Conservation (phyloP, 1,284 basidiomycete genomes). For the Leccinum huronense region DNA sequence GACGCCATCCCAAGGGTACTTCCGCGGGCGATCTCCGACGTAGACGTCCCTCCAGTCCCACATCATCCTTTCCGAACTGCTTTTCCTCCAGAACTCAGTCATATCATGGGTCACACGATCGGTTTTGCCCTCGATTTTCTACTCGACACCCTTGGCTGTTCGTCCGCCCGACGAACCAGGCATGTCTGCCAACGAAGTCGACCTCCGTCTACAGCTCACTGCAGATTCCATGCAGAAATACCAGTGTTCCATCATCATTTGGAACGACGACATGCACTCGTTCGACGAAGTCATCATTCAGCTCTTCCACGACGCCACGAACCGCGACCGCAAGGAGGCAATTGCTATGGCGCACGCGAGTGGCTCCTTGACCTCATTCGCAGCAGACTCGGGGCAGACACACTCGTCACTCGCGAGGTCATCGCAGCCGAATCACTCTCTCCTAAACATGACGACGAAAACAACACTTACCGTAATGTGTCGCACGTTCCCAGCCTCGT, state of each 20-base stretch:
- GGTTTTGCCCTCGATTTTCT: conserved; percentile 82
- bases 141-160: conserved; percentile 82
- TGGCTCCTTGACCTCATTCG: conserved; percentile 84
- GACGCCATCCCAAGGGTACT: conserved; percentile 38
- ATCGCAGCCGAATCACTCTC: conserved; percentile 72
- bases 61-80: conserved; percentile 56
- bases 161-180: conserved; percentile 81
- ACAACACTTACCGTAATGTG: conserved; percentile 35
- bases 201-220: conserved; percentile 69
- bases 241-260: conserved; percentile 83
- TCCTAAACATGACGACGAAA: conserved; percentile 48
- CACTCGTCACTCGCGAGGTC: conserved; percentile 67
- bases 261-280: conserved; percentile 99
- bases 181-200: conserved; percentile 66
- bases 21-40: conserved; percentile 37
- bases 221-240: conserved; percentile 76
- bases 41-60: conserved; percentile 56
- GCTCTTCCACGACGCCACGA: conserved; percentile 70
- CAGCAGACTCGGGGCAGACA: conserved; percentile 65
- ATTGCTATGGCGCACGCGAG: conserved; percentile 64
- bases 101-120: conserved; percentile 72
- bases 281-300: conserved; percentile 81
- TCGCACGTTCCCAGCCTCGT: conserved; percentile 42
- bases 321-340: conserved; percentile 62
- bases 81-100: conserved; percentile 64